Conservation (phyloP, 2,329 filamentous ascomycete genomes). For the Fonsecaea multimorphosa region DNA sequence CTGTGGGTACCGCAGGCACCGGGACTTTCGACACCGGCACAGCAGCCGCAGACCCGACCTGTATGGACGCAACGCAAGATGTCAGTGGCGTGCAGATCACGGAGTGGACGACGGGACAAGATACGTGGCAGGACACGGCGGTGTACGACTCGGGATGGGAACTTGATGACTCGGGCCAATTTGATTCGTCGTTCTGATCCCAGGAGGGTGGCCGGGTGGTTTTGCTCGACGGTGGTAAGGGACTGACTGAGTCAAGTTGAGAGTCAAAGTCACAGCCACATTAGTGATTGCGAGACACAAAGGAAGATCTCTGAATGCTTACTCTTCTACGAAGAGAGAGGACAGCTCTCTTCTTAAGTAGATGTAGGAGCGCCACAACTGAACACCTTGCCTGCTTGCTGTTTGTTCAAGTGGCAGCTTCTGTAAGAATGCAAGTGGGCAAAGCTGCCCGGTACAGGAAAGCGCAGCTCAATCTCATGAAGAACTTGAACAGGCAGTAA, state of each 20-base stretch:
- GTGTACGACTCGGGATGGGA: conserved; percentile 1
- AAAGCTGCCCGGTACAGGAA: no score
- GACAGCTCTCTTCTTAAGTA: no score
- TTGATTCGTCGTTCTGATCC: not conserved
- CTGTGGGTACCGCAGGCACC: not conserved
- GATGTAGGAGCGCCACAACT: no score
- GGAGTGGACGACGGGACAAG: not conserved
- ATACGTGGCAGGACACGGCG: not conserved
- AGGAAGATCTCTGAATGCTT: not conserved
- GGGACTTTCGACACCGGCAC: not conserved
- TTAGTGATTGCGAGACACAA: no score
- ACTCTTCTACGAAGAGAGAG: no score
- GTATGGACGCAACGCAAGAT: not conserved
- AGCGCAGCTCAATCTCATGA: no score
- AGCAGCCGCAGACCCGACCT: not conserved
- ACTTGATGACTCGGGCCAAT: not conserved
- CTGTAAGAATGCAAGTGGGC: not conserved
- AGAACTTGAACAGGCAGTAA: no score
- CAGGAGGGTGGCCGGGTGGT: not conserved
- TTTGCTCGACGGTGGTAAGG: no score
- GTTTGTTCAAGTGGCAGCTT: not conserved
- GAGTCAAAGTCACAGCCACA: no score
- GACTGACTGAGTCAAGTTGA: no score
- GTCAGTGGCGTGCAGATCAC: not conserved
- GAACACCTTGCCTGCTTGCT: no score